These are phyloP conservation scores for Tricholoma matsutake DNA, from an alignment of 768 basidiomycete species.

Conservation along the genomic window DNA sequence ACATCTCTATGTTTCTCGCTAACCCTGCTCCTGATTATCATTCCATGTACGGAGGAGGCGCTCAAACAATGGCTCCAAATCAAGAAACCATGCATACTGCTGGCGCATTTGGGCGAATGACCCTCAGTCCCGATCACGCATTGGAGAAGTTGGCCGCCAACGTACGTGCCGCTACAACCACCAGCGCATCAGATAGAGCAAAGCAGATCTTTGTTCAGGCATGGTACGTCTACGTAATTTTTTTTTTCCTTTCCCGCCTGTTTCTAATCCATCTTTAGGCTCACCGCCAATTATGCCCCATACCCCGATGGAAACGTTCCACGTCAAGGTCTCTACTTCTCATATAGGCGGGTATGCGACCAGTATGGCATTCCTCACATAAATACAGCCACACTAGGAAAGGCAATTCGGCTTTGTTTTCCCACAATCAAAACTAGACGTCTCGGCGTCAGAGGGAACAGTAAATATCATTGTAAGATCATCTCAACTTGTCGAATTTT, in stretches of 20 bases:
- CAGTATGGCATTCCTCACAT: constrained; percentile 92
- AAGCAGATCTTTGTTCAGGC: constrained; percentile 93
- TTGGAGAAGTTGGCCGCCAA: constrained; percentile 86
- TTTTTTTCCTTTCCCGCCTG: constrained; percentile 9
- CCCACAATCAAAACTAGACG: constrained; percentile 94
- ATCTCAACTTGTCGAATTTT: constrained; percentile 29
- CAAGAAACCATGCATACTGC: constrained; percentile 61
- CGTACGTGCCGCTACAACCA: constrained; percentile 85
- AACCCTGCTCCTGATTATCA: constrained; percentile 59
- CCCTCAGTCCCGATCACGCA: constrained; percentile 70
- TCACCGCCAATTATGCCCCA: constrained; percentile 86
- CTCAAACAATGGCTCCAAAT: constrained; percentile 42
- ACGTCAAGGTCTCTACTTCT: constrained; percentile 91
- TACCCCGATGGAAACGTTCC: constrained; percentile 93
- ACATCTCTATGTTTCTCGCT: constrained; percentile 73
- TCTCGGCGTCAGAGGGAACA: constrained; percentile 89
- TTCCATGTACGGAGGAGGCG: constrained; percentile 53
- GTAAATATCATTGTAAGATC: constrained; percentile 89
- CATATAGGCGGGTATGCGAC: constrained; percentile 87
- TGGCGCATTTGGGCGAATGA: constrained; percentile 77
- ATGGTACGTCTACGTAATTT: constrained; percentile 52
- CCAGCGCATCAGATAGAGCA: constrained; percentile 86
- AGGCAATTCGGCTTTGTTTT: constrained; percentile 91
- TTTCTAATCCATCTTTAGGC: constrained; percentile 40
- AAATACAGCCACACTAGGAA: constrained; percentile 94